These are phyloP conservation scores for Perkinsus olseni DNA, from an alignment of 169 alveolate species.

Conservation along the genomic window DNA sequence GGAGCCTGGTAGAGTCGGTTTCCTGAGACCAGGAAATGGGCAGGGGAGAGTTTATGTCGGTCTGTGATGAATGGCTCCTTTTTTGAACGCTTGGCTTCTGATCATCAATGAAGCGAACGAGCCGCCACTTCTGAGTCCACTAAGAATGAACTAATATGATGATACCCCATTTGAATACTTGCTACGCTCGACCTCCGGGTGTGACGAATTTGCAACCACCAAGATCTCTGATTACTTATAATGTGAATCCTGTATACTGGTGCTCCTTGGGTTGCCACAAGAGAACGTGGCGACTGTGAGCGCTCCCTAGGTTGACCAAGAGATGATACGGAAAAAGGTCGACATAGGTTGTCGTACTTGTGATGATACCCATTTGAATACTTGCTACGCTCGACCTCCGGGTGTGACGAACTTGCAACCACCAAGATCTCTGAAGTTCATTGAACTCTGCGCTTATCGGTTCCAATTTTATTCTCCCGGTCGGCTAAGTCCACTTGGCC, in stretches of 20 bases:
- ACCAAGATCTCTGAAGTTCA: not conserved
- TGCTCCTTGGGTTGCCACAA: no score
- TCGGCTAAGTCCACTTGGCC: not conserved
- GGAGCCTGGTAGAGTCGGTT: no score
- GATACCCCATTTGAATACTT: constrained; percentile 1
- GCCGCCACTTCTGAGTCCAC: no score
- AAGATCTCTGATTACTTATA: constrained; percentile 1
- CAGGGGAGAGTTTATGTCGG: no score
- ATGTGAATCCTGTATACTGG: no score
- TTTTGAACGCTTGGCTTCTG: no score
- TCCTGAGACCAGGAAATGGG: no score
- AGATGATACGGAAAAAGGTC: not conserved
- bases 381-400: not conserved
- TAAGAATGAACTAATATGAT: not conserved
- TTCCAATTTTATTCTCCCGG: not conserved
- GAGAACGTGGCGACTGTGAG: not conserved
- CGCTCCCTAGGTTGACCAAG: not conserved
- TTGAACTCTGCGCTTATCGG: not conserved
- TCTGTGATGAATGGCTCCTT: no score
- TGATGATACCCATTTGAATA: not conserved
- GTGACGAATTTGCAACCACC: constrained; percentile 3
- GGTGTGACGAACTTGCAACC: constrained; percentile 1
- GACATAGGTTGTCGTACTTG: no score
- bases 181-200: constrained; percentile 1
- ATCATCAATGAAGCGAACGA: no score